A percentile compares a stretch with the other conserved stretches of the same genome.
Evolutionary conservation across 192 early-diverging fungal species (phyloP).

Genomic region (Diversispora eburnea): DNA sequence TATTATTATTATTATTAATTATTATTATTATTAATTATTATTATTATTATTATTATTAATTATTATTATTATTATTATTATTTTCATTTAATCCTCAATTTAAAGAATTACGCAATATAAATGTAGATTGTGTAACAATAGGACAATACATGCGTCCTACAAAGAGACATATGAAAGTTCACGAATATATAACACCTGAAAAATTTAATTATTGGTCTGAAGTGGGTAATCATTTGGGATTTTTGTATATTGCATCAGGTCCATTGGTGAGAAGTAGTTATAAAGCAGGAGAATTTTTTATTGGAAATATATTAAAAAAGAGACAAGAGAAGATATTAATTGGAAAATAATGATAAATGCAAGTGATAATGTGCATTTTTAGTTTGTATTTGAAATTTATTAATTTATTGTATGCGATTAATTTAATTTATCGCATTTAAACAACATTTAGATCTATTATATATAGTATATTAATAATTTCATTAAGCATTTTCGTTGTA

Average conservation of each 20-base stretch:
- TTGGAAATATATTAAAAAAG: conserved; percentile 77
- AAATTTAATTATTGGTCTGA: conserved; percentile 88
- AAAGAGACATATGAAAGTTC: conserved; percentile 97
- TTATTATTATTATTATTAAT: too few relatives aligned
- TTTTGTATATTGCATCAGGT: conserved; percentile 93
- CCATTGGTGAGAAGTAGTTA: conserved; percentile 93
- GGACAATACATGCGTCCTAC: conserved; percentile 99
- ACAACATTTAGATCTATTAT: too few relatives aligned
- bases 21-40: too few relatives aligned
- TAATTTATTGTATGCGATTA: too few relatives aligned
- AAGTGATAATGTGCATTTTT: too few relatives aligned
- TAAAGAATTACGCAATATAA: conserved; percentile 67
- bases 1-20: conserved; percentile 16
- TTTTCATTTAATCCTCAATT: not conserved
- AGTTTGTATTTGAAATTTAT: too few relatives aligned
- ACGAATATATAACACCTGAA: conserved; percentile 89
- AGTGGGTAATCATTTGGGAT: conserved; percentile 78
- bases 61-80: too few relatives aligned
- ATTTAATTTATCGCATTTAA: too few relatives aligned
- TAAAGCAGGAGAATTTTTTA: conserved; percentile 97
- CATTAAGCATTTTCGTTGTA: too few relatives aligned
- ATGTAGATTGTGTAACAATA: conserved; percentile 92
- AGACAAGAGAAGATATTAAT: not conserved
- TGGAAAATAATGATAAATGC: too few relatives aligned
- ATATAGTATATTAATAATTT: too few relatives aligned